Evolutionary conservation across 345 rosid genomes (phyloP), one percentile per base, ranked within the genome.

Genomic region (Lepidium africanum): DNA sequence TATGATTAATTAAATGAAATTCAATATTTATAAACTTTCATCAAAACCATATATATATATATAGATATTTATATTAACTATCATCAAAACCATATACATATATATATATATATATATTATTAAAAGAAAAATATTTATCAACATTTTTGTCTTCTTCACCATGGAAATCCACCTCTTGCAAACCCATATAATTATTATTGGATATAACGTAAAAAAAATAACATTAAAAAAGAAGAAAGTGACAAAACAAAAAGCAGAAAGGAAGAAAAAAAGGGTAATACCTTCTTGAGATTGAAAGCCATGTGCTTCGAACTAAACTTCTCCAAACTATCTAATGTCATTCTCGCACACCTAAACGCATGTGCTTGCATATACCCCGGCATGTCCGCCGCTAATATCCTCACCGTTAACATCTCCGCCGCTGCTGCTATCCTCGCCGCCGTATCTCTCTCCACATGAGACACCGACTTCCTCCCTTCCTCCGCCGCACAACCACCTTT

Each of bases 231-330:
- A 43, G 11, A 1, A 47, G 33, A 65, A 60, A 62, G 4, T 3
- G 17, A 64, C 48, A 54, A 45, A 56, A 66, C 19, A 4, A 54
- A 49, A 27, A 12, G n/a, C 8, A 10, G 11, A 21, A 6, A 40
- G 37, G 50, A 36, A 46, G 37, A 38, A 12, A 36, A 32, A 39
- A 40, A 16, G 17, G 17, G 32, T 4, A 27, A 27, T 80, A 87
- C 98, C 98, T 85, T 89, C 80, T 92, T 92, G 54, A 89, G 84
- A 81, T 87, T 86, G 67, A 76, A 86, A 76, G 98, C 98, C 79
- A 89, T 80, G 82, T 85, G 90, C 63, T 76, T 89, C 17, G 95
- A 42, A 84, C 98, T 92, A 49, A 87, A 87, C 61, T 79, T 83
- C 75, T 87, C 95, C 79, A 83, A 86, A 76, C 86, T 77, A 65